Evolutionary conservation across 1,284 basidiomycete genomes (phyloP).

Genomic region (Ganoderma boninense): DNA sequence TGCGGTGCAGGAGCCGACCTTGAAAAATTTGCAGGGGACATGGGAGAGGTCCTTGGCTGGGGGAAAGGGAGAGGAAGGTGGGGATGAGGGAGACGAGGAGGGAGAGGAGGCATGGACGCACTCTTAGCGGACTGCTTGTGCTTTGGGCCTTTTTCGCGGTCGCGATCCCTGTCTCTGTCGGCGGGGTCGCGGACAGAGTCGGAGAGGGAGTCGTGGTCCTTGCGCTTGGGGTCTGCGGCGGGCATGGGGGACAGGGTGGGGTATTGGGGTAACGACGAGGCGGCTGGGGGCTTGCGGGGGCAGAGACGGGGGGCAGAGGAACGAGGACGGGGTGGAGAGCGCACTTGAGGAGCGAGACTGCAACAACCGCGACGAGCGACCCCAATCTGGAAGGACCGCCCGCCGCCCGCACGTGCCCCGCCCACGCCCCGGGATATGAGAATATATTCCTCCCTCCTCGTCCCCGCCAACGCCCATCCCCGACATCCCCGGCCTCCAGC

Average conservation of each 20-base stretch:
- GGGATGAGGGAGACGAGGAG: constrained; percentile 8
- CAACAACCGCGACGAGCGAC: constrained; percentile 3
- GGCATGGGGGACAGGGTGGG: constrained; percentile 38
- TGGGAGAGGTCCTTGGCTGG: constrained; percentile 91
- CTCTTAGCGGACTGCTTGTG: constrained; percentile 47
- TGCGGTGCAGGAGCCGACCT: constrained; percentile 91
- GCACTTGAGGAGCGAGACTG: background rate
- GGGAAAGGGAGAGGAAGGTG: background rate
- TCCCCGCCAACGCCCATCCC: background rate
- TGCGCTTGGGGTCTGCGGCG: constrained; percentile 40
- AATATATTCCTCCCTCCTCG: background rate
- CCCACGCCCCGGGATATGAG: too few species aligned
- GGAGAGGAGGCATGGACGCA: constrained; percentile 32
- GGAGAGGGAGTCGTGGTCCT: constrained; percentile 39
- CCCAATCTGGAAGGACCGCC: constrained; percentile 1
- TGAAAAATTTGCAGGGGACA: constrained; percentile 99
- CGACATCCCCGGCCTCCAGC: background rate
- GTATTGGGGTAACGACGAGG: background rate
- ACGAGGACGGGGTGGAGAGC: background rate
- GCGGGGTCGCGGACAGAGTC: constrained; percentile 40
- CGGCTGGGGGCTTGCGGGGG: background rate
- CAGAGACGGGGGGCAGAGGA: constrained; percentile 7
- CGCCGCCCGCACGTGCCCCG: background rate
- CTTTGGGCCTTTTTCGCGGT: constrained; percentile 45
- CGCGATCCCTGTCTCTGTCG: constrained; percentile 46